Evolutionary conservation across 1,284 basidiomycete species (phyloP).

Genomic region (Takashimella tepidaria): DNA sequence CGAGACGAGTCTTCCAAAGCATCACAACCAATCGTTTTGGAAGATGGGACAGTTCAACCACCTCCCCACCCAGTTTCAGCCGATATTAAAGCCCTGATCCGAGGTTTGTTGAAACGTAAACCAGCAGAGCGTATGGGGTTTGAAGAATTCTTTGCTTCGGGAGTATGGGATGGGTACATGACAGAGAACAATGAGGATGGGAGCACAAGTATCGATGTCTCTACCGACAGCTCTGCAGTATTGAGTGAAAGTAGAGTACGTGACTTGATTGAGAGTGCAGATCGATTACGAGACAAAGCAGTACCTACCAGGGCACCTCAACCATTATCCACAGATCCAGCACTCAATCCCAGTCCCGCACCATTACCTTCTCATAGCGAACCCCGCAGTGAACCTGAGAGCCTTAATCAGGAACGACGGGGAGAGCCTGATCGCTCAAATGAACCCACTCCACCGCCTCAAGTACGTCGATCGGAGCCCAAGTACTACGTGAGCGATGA

Average conservation of each 20-base stretch:
- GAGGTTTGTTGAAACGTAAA: constrained; percentile 72
- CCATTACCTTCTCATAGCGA: constrained; percentile 7
- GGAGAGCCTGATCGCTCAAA: neutral
- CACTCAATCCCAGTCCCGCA: constrained; percentile 29
- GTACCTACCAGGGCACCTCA: constrained; percentile 26
- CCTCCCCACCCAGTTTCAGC: constrained; percentile 56
- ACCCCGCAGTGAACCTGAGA: too few relatives aligned
- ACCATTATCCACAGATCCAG: constrained; percentile 20
- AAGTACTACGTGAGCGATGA: constrained; percentile 44
- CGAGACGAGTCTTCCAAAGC: constrained; percentile 71
- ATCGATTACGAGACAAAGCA: constrained; percentile 20
- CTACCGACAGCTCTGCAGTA: constrained; percentile 32
- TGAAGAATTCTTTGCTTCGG: constrained; percentile 83
- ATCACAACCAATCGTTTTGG: constrained; percentile 35
- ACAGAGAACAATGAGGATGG: constrained; percentile 50
- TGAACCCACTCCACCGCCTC: constrained; percentile 3
- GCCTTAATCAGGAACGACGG: too few relatives aligned
- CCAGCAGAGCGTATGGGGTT: constrained; percentile 83
- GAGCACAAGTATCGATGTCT: constrained; percentile 31
- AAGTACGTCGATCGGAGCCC: constrained; percentile 32
- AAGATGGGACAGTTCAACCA: constrained; percentile 13
- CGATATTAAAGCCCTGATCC: constrained; percentile 86
- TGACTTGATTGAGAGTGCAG: constrained; percentile 23
- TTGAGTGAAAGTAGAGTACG: constrained; percentile 17
- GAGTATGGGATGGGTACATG: constrained; percentile 74